Conservation (phyloP, 768 basidiomycete genomes). For the Xerocomellus dryophilus region DNA sequence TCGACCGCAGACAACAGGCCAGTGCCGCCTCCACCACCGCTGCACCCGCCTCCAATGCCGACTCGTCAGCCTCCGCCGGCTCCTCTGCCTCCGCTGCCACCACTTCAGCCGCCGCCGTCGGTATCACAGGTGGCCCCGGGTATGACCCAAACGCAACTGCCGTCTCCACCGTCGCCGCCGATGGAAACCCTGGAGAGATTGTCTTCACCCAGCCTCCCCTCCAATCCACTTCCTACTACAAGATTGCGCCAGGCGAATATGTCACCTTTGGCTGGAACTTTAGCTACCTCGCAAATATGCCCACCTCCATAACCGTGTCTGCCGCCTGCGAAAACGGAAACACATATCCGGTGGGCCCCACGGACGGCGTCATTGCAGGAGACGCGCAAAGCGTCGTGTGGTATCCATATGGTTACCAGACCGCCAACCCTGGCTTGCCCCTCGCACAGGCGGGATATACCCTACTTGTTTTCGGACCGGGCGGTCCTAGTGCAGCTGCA, state of each 20-base stretch:
- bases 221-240: conserved; percentile 61
- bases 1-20: conserved; percentile 27
- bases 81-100: neutral
- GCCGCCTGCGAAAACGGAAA: conserved; percentile 67
- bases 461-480: conserved; percentile 52
- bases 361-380: conserved; percentile 51
- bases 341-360: conserved; percentile 64
- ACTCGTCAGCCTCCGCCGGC: neutral
- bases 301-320: conserved; percentile 55
- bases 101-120: conserved; percentile 3
- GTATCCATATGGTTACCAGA: conserved; percentile 60
- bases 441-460: conserved; percentile 62
- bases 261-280: conserved; percentile 78
- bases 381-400: conserved; percentile 51
- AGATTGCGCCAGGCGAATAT: conserved; percentile 52
- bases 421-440: conserved; percentile 45
- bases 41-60: neutral
- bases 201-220: conserved; percentile 57
- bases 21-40: neutral
- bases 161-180: conserved; percentile 29
- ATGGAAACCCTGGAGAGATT: conserved; percentile 43
- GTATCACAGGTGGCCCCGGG: conserved; percentile 29
- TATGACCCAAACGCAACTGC: conserved; percentile 22
- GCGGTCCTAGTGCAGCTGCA: conserved; percentile 48
- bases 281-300: conserved; percentile 51